Conservation (phyloP, 805 yeast species). For the Dipodascus albidus region DNA sequence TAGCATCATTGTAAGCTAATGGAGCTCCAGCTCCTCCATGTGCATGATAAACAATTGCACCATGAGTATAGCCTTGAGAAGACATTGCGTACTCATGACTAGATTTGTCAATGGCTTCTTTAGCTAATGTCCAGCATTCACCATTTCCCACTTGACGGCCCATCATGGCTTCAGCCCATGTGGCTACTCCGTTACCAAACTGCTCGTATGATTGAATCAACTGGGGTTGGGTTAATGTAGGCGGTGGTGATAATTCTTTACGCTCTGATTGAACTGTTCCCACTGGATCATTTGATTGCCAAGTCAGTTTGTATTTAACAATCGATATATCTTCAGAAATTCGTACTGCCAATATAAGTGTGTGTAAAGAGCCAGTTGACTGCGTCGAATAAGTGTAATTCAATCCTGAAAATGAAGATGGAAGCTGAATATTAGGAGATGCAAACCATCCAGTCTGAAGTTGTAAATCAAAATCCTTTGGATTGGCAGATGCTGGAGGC, state of each 20-base stretch:
- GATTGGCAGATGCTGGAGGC: constrained; percentile 1
- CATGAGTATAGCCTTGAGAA: constrained; percentile 22
- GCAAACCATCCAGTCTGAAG: constrained; percentile 18
- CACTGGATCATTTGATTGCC: constrained; percentile 24
- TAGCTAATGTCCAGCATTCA: constrained; percentile 32
- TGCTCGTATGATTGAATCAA: constrained; percentile 16
- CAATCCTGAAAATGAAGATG: constrained; percentile 18
- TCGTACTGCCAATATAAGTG: constrained; percentile 19
- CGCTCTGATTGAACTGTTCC: constrained; percentile 28
- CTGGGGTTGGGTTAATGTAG: constrained; percentile 19
- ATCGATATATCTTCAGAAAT: constrained; percentile 23
- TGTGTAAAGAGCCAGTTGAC: constrained; percentile 11
- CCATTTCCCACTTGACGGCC: constrained; percentile 27
- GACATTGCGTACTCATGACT: constrained; percentile 18
- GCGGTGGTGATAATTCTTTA: constrained; percentile 32
- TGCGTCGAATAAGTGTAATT: constrained; percentile 14
- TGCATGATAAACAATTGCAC: constrained; percentile 19
- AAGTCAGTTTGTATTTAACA: constrained; percentile 20
- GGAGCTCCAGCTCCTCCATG: constrained; percentile 7
- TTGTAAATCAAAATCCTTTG: constrained; percentile 13
- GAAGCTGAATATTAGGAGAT: constrained; percentile 16
- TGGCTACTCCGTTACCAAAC: constrained; percentile 25
- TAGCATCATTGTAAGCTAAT: constrained; percentile 12
- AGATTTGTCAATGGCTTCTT: constrained; percentile 22
- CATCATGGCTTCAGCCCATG: constrained; percentile 24